Base-by-base conservation (phyloP, 345 rosid species). In the Gossypium longicalyx region DNA sequence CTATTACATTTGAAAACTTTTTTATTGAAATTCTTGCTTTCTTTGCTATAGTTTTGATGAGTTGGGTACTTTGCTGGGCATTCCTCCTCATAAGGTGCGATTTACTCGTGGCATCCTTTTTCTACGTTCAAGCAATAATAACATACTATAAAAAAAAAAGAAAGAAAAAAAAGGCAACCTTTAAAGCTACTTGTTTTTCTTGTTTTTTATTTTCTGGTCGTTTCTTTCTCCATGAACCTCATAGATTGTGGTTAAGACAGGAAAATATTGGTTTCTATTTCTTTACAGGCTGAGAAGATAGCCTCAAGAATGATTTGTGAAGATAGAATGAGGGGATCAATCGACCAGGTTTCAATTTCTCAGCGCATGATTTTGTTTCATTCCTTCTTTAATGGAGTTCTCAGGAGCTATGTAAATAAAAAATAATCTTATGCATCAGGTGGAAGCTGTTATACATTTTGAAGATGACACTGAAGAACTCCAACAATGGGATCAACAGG, bases 401-500 rank as follows among this genome's bases (percentile, higher is more conserved):
- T 52, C 22, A 52, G 70, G 61, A 47, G 17, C 19, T 51, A 27
- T 68, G 15, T 60, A 16, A 44, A n/a, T 63, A 63, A n/a, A 3
- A 29, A 67, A 67, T 67, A 48, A 23, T 45, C 65, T 13, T 71
- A 60, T 16, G 34, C 25, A 61, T 75, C 80, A 94, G 98, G 98
- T 93, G 68, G 99, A 93, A 82, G 98, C 97, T 53, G 89, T 93
- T 74, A 93, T 95, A 76, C 98, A 95, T 80, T 95, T 95, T 74
- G 97, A 92, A 79, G 99, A 95, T 77, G 99, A 91, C 80, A 87
- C 94, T 23, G 98, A 90, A 70, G 97, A 95, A 79, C 85, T 95
- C 77, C 97, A 89, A 78, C 99, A 87, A 80, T 95, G 98, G 98
- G 99, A 93, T 88, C 98, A 95, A 76, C 98, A 91, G 98, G 97